Conservation (phyloP, 2,329 filamentous ascomycete species). For the Aspergillus sp. region DNA sequence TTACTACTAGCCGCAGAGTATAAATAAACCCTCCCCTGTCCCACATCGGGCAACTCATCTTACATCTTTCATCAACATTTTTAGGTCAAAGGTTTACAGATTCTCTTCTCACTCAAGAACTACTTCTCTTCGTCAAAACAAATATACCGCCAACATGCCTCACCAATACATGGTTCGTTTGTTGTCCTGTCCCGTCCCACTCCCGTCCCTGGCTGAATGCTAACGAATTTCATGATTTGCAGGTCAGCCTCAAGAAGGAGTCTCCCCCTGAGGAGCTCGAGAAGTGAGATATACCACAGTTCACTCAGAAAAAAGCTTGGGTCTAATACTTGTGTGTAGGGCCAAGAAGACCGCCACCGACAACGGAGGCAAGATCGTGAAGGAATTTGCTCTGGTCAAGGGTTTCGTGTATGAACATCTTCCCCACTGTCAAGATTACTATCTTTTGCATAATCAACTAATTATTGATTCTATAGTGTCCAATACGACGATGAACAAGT, state of each 20-base stretch:
- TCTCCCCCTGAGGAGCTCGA: conserved; percentile 67
- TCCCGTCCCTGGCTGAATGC: too few species aligned
- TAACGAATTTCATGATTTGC: background rate
- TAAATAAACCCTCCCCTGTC: background rate
- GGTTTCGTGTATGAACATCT: conserved; percentile 76
- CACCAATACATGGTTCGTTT: too few species aligned
- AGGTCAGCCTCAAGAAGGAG: conserved; percentile 80
- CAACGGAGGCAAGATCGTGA: conserved; percentile 79
- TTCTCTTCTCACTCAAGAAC: too few species aligned
- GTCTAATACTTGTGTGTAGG: conserved; percentile 45
- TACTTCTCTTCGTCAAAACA: too few species aligned
- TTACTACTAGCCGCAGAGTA: background rate
- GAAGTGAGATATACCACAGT: conserved; percentile 54
- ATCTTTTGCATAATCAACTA: background rate
- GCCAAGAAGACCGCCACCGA: conserved; percentile 74
- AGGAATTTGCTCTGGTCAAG: conserved; percentile 86
- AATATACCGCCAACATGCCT: too few species aligned
- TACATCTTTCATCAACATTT: too few species aligned
- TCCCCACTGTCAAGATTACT: background rate
- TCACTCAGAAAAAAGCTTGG: background rate
- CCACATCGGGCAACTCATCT: background rate
- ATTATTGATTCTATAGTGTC: conserved; percentile 58
- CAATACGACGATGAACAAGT: conserved; percentile 69
- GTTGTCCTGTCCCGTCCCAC: too few species aligned
- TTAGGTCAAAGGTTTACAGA: too few species aligned